Base-by-base conservation (phyloP, 331 rosid species). In the Saraca asoca region DNA sequence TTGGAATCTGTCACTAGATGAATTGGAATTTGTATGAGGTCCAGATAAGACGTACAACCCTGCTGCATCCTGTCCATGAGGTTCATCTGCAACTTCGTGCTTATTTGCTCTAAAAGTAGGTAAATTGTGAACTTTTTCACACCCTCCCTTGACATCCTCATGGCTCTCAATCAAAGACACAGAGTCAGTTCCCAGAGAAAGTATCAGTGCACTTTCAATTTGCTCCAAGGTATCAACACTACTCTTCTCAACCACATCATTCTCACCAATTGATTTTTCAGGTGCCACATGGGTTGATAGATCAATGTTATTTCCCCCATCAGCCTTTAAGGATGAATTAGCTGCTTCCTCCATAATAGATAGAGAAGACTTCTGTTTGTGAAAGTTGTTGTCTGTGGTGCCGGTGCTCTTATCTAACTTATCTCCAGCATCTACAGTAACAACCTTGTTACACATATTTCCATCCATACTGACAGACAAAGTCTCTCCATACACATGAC, bases 1-100 rank as follows among this genome's bases (percentile, higher is more conserved):
- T 77, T 58, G 78, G 70, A 62, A 74, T 75, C 74, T 78, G 58
- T 75, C 71, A 67, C 75, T 63, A 17, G 87, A 82, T 45, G 83
- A 79, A 69, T 85, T 92, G 46, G 78, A 61, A 79, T 76, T 73
- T 62, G 75, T 74, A 82, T 68, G 67, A 53, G 80, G 58, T 31
- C 75, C 56, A 51, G 91, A 77, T 79, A 73, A 45, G 73, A 62
- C 18, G 38, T 83, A 70, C 48, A 67, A 33, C 49, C 81, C 84
- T 31, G 71, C 62, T 38, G 78, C 41, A 64, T 58, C 79, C 50
- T 70, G 59, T 58, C 54, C 82, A 62, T 57, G 78, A 70, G 77
- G 67, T 58, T 75, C 80, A 68, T 70, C 81, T 51, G 64, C 79
- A 78, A 61, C 37, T 72, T 62, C 84, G 73, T 73, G 84, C 63